Conservation (phyloP, 2,329 filamentous ascomycete species). For the Capronia epimyces region DNA sequence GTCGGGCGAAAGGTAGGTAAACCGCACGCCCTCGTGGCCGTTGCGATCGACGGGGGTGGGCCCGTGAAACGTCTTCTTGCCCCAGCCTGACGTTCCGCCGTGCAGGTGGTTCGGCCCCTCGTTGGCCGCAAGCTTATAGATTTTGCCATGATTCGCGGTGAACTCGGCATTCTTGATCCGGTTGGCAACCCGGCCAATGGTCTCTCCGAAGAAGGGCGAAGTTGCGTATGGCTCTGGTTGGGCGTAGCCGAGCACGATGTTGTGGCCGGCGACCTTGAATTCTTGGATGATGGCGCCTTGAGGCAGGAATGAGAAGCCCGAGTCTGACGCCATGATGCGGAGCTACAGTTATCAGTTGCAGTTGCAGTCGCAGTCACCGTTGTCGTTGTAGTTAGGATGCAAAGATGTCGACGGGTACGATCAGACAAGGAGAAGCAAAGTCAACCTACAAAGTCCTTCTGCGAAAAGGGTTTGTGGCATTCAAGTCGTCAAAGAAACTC, state of each 20-base stretch:
- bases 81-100: slow-evolving; percentile 71
- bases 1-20: slow-evolving; percentile 57
- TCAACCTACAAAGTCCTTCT: too few species aligned
- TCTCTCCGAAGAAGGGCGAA: slow-evolving; percentile 80
- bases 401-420: background rate
- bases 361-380: too few species aligned
- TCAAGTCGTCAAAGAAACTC: background rate
- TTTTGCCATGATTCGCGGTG: slow-evolving; percentile 68
- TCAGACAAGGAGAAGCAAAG: background rate
- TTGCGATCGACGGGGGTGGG: slow-evolving; percentile 54
- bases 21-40: slow-evolving; percentile 62
- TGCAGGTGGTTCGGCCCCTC: slow-evolving; percentile 73
- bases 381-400: background rate
- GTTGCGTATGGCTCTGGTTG: slow-evolving; percentile 72
- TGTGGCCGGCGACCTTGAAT: slow-evolving; percentile 68
- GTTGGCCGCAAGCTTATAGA: slow-evolving; percentile 68
- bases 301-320: slow-evolving; percentile 42
- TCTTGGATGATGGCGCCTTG: slow-evolving; percentile 54
- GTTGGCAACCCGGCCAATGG: slow-evolving; percentile 80
- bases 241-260: slow-evolving; percentile 86
- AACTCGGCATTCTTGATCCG: slow-evolving; percentile 69
- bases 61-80: slow-evolving; percentile 69
- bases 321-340: slow-evolving; percentile 33
- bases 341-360: too few species aligned
- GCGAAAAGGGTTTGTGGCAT: too few species aligned